A percentile compares a stretch with the other conserved stretches of the same genome.
These are phyloP conservation scores for Xylaria sp. DNA, from an alignment of 2,329 filamentous ascomycete species.

Conservation along the genomic window DNA sequence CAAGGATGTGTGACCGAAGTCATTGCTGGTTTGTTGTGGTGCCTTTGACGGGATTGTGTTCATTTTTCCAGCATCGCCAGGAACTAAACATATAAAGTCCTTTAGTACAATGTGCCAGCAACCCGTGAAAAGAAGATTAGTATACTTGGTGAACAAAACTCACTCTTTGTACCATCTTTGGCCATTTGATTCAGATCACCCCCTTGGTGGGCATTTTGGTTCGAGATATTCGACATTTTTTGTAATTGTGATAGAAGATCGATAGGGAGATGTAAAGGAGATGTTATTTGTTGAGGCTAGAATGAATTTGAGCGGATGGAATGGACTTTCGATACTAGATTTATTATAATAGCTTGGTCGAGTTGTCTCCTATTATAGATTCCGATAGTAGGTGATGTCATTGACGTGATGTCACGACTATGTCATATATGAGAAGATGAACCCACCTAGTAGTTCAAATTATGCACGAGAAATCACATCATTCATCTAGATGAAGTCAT, in stretches of 20 bases:
- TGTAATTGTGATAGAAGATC: background rate
- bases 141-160: constrained; percentile 2
- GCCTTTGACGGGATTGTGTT: constrained; percentile 43
- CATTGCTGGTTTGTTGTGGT: constrained; percentile 33
- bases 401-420: constrained; percentile 34
- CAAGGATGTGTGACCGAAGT: constrained; percentile 38
- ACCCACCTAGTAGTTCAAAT: background rate
- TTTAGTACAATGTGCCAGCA: background rate
- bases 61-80: constrained; percentile 42
- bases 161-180: constrained; percentile 43
- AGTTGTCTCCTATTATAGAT: background rate
- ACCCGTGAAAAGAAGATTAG: background rate
- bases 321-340: background rate
- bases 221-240: constrained; percentile 35
- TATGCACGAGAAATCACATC: too few relatives aligned
- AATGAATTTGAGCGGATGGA: too few relatives aligned
- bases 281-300: background rate
- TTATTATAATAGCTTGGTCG: background rate
- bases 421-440: constrained; percentile 9
- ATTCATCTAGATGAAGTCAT: too few relatives aligned
- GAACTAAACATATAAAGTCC: constrained; percentile 31
- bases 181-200: constrained; percentile 42
- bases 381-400: constrained; percentile 13
- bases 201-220: constrained; percentile 37
- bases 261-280: background rate